Evolutionary conservation across 805 yeast genomes (phyloP).

Genomic region (Ogataea paradorogensis): DNA sequence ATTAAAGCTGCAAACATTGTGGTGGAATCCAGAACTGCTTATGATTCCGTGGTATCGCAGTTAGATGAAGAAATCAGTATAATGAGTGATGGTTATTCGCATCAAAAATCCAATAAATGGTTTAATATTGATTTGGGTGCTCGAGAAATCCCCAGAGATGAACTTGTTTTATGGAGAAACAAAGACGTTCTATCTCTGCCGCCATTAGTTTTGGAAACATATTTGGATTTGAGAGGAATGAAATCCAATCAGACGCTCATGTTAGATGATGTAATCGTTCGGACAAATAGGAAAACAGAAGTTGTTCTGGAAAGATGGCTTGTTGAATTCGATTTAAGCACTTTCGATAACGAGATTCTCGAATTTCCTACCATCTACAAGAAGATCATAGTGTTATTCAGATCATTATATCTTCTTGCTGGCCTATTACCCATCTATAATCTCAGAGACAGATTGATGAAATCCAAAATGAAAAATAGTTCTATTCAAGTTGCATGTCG

Average conservation of each 20-base stretch:
- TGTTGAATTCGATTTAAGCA: slow-evolving; percentile 65
- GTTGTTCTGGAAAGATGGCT: slow-evolving; percentile 95
- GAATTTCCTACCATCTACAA: slow-evolving; percentile 72
- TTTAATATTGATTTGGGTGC: slow-evolving; percentile 50
- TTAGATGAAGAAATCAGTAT: slow-evolving; percentile 11
- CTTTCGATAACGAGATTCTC: slow-evolving; percentile 35
- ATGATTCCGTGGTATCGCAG: slow-evolving; percentile 17
- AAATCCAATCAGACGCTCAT: slow-evolving; percentile 23
- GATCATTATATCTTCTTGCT: slow-evolving; percentile 65
- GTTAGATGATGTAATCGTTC: slow-evolving; percentile 43
- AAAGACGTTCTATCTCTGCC: slow-evolving; percentile 49
- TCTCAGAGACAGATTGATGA: slow-evolving; percentile 45
- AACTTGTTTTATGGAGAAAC: slow-evolving; percentile 58
- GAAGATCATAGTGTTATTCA: slow-evolving; percentile 67
- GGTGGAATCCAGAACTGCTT: slow-evolving; percentile 20
- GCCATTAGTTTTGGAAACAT: slow-evolving; percentile 85
- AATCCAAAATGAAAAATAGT: slow-evolving; percentile 19
- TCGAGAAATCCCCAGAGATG: slow-evolving; percentile 44
- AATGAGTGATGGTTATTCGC: slow-evolving; percentile 5
- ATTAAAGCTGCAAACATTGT: slow-evolving; percentile 59
- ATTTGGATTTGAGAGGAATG: slow-evolving; percentile 32
- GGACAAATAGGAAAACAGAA: slow-evolving; percentile 66
- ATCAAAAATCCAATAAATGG: slow-evolving; percentile 53
- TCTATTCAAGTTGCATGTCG: slow-evolving; percentile 52
- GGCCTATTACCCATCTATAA: slow-evolving; percentile 72